Base-by-base conservation (phyloP, 352 stramenopile genomes). In the Phytophthora niederhauseri region DNA sequence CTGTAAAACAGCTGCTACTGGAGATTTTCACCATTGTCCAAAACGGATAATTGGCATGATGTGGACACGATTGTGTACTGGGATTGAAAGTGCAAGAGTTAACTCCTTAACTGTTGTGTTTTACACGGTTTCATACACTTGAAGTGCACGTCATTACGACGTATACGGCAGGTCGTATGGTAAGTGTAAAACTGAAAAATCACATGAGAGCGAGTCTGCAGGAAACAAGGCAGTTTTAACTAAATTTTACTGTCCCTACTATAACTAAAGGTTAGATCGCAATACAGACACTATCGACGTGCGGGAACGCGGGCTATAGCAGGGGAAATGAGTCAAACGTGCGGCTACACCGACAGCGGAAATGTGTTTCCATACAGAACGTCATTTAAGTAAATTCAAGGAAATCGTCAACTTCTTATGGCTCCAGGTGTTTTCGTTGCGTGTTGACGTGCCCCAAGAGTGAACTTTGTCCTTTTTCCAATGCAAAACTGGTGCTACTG, bases 401-500 rank as follows among this genome's bases (percentile, higher is more conserved):
- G 17, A 12, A 48, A 30, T 48, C 49, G 30, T 58, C 17, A 19
- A 56, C 61, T 63, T 72, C 38, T 72, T 11, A 17, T 50, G 6
- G 41, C 66, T 64, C 34, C 62, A 71, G 38, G 63, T 75, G 61
- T 67, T 75, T 74, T 74, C 50, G 34, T 19, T 8, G 56, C 41
- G 66, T 62, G 45, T 61, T 71, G 51, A 68, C 45, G 68, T 64
- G n/a, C 61, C 62, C 54, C 49, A 64, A 28, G 22, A 22, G 43
- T 62, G 30, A 20, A 67, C 31, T 73, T 73, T 73, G 61, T 65
- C 66, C 45, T 52, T 72, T 67, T 68, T 68, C 17, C 30, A 36
- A 36, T 36, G 30, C 30, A 36, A 36, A 36, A 36, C 30, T 36
- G 30, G 30, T 36, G 30, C 30, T 36, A 34, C 6, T 36, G 8